These are phyloP conservation scores for Chloranthus sessilifolius DNA, from an alignment of 164 flowering plant species.

Conservation along the genomic window DNA sequence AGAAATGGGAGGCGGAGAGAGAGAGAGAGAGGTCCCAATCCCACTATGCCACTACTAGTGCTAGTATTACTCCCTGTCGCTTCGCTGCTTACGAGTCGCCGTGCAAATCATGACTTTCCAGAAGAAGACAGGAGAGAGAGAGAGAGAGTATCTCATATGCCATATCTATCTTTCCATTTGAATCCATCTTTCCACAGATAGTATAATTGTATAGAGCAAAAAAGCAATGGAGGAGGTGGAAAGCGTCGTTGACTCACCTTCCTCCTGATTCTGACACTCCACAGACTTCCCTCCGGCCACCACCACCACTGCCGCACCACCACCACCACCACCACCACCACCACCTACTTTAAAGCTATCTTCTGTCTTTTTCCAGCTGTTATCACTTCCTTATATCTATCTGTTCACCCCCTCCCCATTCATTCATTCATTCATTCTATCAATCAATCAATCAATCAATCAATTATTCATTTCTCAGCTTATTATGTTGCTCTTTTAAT, in stretches of 20 bases:
- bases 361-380: background rate
- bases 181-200: background rate
- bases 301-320: constrained; percentile 1
- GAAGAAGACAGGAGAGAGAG: too few species aligned
- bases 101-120: constrained; percentile 1
- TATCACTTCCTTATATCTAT: background rate
- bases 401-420: too few species aligned
- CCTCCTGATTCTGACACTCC: background rate
- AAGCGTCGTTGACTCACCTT: constrained; percentile 4
- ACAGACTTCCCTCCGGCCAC: background rate
- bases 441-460: too few species aligned
- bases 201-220: too few species aligned
- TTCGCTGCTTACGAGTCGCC: background rate
- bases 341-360: background rate
- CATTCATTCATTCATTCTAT: too few species aligned
- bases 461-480: background rate
- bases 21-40: background rate
- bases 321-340: background rate
- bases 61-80: too few species aligned
- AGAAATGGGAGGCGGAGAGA: background rate
- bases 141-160: too few species aligned
- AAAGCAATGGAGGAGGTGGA: constrained; percentile 2
- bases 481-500: background rate
- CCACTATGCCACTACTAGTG: too few species aligned
- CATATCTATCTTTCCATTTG: background rate